phyloP scores from a whole-genome alignment of 805 yeast genomes.

The Cyberlindnera saturnus region DNA sequence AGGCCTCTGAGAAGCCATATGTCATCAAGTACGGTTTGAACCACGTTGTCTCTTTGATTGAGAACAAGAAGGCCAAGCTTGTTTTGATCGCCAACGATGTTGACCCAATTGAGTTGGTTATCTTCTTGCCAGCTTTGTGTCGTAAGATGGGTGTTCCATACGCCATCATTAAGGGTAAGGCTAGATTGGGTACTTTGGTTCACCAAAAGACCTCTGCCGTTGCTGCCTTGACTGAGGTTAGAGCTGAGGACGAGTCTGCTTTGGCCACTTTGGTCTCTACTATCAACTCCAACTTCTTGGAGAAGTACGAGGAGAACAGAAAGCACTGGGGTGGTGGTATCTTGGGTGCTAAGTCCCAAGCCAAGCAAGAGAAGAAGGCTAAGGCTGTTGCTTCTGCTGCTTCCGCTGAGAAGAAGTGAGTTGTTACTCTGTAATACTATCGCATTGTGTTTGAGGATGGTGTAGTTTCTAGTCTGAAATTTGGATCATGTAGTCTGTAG shows the following conservation, averaged over 20 bases:
- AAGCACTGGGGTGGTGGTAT: constrained; percentile 99
- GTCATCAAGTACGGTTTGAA: constrained; percentile 97
- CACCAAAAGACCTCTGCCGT: constrained; percentile 97
- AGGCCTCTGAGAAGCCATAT: constrained; percentile 94
- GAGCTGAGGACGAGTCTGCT: constrained; percentile 90
- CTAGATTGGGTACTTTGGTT: constrained; percentile 94
- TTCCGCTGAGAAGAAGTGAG: constrained; percentile 12
- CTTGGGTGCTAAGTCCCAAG: constrained; percentile 91
- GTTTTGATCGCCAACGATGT: constrained; percentile 98
- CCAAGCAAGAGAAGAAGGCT: constrained; percentile 46
- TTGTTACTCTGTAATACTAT: too few relatives aligned
- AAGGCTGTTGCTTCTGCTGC: constrained; percentile 11
- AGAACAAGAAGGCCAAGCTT: constrained; percentile 97
- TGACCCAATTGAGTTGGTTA: constrained; percentile 97
- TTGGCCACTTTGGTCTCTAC: constrained; percentile 90
- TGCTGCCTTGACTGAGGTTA: constrained; percentile 95
- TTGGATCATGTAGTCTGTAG: too few relatives aligned
- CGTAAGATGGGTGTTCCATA: constrained; percentile 99
- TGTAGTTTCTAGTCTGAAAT: too few relatives aligned
- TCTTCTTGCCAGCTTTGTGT: constrained; percentile 97
- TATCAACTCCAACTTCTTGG: constrained; percentile 87
- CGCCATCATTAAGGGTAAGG: constrained; percentile 98
- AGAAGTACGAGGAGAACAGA: constrained; percentile 92
- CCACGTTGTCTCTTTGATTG: constrained; percentile 96
- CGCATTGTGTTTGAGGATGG: too few relatives aligned